These are phyloP conservation scores for Fraxinus dipetala DNA, from an alignment of 305 asterid genomes.

Conservation along the genomic window DNA sequence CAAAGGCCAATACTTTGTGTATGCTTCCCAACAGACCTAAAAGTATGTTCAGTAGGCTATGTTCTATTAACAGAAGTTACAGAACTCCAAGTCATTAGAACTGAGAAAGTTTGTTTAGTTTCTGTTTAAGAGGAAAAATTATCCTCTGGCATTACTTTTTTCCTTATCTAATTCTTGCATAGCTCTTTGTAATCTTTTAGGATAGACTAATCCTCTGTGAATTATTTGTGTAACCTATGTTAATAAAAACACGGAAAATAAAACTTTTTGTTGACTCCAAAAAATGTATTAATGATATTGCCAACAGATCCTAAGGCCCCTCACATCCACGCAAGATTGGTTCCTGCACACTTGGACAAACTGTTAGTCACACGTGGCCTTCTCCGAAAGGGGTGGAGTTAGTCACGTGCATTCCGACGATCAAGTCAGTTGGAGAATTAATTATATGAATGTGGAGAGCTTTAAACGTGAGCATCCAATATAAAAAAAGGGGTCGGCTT, in stretches of 20 bases:
- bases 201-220: conserved; percentile 34
- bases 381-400: no score
- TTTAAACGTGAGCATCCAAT: no score
- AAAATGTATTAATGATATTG: neutral
- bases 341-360: no score
- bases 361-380: no score
- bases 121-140: conserved; percentile 2
- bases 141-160: neutral
- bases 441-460: no score
- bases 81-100: conserved; percentile 44
- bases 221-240: conserved; percentile 46
- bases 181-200: conserved; percentile 43
- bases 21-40: conserved; percentile 39
- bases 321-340: no score
- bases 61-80: conserved; percentile 51
- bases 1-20: conserved; percentile 35
- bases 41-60: conserved; percentile 68
- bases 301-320: no score
- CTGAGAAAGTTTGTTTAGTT: conserved; percentile 28
- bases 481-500: no score
- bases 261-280: neutral
- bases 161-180: conserved; percentile 24
- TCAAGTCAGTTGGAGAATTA: no score
- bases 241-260: conserved; percentile 30
- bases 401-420: no score